Base-by-base conservation (phyloP, 306 rosid species). In the Nissolia schottii region DNA sequence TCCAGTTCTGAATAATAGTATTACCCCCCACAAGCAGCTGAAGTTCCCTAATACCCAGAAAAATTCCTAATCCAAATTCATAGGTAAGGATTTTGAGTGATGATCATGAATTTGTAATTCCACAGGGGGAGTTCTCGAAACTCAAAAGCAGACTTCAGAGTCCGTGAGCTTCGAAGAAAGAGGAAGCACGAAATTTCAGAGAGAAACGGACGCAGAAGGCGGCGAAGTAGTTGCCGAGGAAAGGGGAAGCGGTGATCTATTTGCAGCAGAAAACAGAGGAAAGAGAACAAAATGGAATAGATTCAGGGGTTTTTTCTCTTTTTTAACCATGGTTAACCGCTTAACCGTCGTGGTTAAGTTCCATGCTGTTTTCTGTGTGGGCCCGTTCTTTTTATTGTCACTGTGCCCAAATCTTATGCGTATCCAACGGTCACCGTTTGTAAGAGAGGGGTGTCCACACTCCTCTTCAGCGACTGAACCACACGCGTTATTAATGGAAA, bases 61-160 rank as follows among this genome's bases (percentile, higher is more conserved):
- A 73, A 7, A 64, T 74, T 67, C 70, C 82, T 63, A 73, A 79
- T 85, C 87, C 88, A 82, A 62, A 80, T 57, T 85, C 84, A 73
- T 12, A 23, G 12, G 28, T 24, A 4, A 13, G 6, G 5, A 65
- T 43, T 55, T 59, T 68, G 51, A n/a, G 8, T 34, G 19, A 46
- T 34, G 71, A 65, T 68, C 50, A 57, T 48, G 64, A 37, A 60
- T 45, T 63, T 10, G 27, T 6, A 23, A 49, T 76, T 64, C 45
- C 5, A 76, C 51, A 51, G 7, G 27, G 38, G 67, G 22, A 41
- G 74, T 77, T 75, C 13, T 37, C 43, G 43, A 37, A 60, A 56
- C 64, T 10, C 3, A 64, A 63, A 28, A 79, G 82, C 41, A 55
- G 50, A 27, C 22, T 51, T 69, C 34, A 35, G 81, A 80, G 78